Base-by-base conservation (phyloP, 306 rosid genomes). In the Trifolium dubium region DNA sequence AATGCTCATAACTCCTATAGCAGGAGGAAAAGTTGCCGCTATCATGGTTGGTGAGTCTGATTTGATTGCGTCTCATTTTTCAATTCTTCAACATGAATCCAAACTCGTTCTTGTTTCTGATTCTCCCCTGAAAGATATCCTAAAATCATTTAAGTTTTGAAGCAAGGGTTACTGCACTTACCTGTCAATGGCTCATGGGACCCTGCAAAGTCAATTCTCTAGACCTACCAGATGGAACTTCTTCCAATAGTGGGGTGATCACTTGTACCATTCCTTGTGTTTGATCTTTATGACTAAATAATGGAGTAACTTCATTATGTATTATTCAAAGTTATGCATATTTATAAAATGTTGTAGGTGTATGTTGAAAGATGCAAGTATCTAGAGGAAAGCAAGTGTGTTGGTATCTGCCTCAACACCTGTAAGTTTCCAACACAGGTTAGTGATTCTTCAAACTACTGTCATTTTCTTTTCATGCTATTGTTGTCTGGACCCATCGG, bases 161-260 rank as follows among this genome's bases (percentile, higher is more conserved):
- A 93, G 98, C 98, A 77, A 94, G 98, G 88, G 97, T 91, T 83
- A 94, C 97, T 49, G 92, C 89, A 37, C 68, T 94, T 68, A 85
- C 92, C 66, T 94, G 98, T 70, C 97, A 89, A 81, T 91, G 97
- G 98, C 97, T 89, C 29, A 94, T 91, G 97, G 98, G 98, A 14
- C 73, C 86, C 5, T 91, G 92, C 85, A 81, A 83, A 2, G 90
- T 94, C 40, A 91, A 94, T 75, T 91, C 88, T 28, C 83, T 94
- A 5, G 87, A 91, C 69, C 67, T 91, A 19, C 84, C 86, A 0
- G 83, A 88, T 67, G 95, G 97, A 73, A 81, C 81, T 47, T 88
- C 96, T 1, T 84, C 96, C 76, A 80, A 46, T 67, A 85, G 92
- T 68, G 98, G 98, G 94, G 97, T 93, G 79, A 82, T 76, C 62